Evolutionary conservation across 1,284 basidiomycete species (phyloP).

Genomic region (Cryptococcus floricola): DNA sequence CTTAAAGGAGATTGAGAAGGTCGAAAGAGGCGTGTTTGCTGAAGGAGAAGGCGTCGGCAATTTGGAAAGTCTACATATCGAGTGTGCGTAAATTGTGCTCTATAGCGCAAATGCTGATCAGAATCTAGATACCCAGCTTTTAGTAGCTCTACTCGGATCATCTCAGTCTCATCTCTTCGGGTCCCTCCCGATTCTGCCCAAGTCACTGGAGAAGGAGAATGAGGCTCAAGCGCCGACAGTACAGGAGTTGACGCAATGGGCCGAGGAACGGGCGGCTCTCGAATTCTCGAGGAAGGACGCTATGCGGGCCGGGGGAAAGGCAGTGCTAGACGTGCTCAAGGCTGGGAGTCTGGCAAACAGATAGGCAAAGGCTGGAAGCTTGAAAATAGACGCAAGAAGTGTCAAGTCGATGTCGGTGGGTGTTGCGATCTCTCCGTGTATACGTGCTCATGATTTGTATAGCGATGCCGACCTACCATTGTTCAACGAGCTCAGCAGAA

Average conservation of each 20-base stretch:
- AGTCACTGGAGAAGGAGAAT: not conserved
- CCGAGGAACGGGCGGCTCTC: constrained; percentile 20
- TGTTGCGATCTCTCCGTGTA: not conserved
- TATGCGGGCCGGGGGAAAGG: constrained; percentile 14
- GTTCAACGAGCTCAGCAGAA: no score
- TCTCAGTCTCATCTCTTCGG: constrained; percentile 8
- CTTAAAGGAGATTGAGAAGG: constrained; percentile 5
- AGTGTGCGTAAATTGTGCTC: constrained; percentile 8
- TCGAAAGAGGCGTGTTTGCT: constrained; percentile 11
- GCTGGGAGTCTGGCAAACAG: not conserved
- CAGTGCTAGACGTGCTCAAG: constrained; percentile 22
- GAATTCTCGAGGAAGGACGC: constrained; percentile 26
- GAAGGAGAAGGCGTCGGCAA: constrained; percentile 2
- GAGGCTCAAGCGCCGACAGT: not conserved
- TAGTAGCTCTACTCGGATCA: constrained; percentile 1
- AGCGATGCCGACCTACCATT: no score
- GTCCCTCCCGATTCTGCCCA: constrained; percentile 1
- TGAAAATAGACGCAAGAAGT: not conserved
- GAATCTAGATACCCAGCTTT: constrained; percentile 7
- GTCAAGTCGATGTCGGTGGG: not conserved
- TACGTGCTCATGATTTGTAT: no score
- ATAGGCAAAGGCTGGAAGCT: not conserved
- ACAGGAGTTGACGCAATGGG: constrained; percentile 21
- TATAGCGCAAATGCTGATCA: not conserved
- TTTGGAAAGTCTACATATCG: constrained; percentile 9